Base-by-base conservation (phyloP, 2,329 filamentous ascomycete species). In the Fusarium equiseti region DNA sequence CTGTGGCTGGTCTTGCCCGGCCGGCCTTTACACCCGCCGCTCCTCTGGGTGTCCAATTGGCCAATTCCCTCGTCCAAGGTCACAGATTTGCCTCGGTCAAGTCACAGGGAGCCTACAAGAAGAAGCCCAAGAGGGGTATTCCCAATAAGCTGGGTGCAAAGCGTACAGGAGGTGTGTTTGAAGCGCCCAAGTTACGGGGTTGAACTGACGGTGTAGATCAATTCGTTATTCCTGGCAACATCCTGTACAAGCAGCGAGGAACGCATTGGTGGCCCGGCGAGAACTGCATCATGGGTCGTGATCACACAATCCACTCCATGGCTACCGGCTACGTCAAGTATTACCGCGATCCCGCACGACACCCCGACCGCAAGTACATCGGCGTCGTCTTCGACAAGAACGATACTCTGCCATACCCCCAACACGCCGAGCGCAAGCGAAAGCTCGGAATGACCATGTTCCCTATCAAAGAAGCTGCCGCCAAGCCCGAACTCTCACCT, bases 161-260 rank as follows among this genome's bases (percentile, higher is more conserved):
- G 87, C 94, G 95, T 82, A 91, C 91, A 20, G 94, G 93, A 81
- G 95, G 93, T 92, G 85, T 45, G 88, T 84, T n/a, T 29, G 35
- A 38, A 49, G 5, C 26, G 8, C 13, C 35, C 38, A 8, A 18
- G 15, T 13, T 13, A 24, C 10, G 27, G 44, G 20, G 15, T 13
- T 27, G 63, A 20, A 50, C 71, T 75, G 62, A 75, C 69, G 46
- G 40, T 35, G 26, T 77, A 95, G 92, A 95, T 79, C 92, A 98
- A 84, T 97, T 91, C 81, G 96, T 99, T 38, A 92, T 97, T 63
- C 92, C 95, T 7, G 96, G 96, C 58, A 98, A 97, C 85, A 99
- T 99, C 82, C 92, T 99, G 83, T 99, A 96, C 88, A 94, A 94
- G 79, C 96, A 99, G 82, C 91, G 95, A 77, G 96, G 96, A 75